Base-by-base conservation (phyloP, 495 filamentous ascomycete genomes). In the Podospora didyma region DNA sequence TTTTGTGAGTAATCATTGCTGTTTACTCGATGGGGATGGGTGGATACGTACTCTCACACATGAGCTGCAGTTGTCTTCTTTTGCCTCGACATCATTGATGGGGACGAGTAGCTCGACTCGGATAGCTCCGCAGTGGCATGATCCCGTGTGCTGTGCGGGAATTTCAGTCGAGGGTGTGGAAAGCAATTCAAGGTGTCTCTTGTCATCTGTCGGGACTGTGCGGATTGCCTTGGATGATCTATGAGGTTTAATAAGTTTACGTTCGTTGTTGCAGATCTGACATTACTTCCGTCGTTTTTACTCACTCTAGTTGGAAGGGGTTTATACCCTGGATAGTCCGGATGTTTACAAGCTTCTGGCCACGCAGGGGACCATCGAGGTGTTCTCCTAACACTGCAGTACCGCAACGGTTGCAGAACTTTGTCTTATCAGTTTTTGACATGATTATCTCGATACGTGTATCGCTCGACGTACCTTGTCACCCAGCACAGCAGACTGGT, bases 31-130 rank as follows among this genome's bases (percentile, higher is more conserved):
- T 35, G 31, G 4, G 26, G 23, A 41, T 12, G 31, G 23, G 46
- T 1, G 20, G 4, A 44, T 6, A 5, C 53, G 1, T 51, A 65
- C 62, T 12, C 62, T 56, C 10, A 54, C 53, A 21, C 62, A 65
- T 2, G 50, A 57, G 41, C 62, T 65, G 46, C 62, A 65, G 37
- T 62, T 65, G 31, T 65, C 62, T 39, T 62, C 60, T 37, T 58
- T 57, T 3, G 59, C 16, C 23, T 56, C 46, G 7, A 51, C 31
- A 11, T 48, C 47, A 6, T 46, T 9, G 14, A 60, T 14, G 22
- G 24, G 3, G n/a, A 35, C 22, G 6, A 57, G 37, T 1, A 65
- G 47, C 31, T 59, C 49, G 9, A 51, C 52, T 17, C 31, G 37
- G 16, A 65, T 53, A 1, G 50, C 54, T 9, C 60, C 56, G 37